Evolutionary conservation across 495 filamentous ascomycete genomes (phyloP).

Genomic region (Hypomontagnella submonticulosa): DNA sequence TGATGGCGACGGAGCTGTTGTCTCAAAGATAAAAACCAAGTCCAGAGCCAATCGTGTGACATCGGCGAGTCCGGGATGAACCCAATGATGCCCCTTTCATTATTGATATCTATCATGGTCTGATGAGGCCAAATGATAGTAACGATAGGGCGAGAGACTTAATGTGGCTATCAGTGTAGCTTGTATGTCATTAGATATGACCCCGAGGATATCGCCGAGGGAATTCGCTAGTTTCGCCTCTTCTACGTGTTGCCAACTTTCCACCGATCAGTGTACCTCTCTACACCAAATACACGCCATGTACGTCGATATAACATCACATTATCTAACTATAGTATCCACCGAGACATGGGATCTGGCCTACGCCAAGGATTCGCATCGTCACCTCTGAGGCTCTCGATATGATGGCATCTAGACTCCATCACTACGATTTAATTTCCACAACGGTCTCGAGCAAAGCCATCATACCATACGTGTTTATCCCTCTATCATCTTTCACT

Average conservation of each 20-base stretch:
- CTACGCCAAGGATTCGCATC: constrained; percentile 10
- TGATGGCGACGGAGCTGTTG: neutral
- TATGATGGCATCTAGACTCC: constrained; percentile 9
- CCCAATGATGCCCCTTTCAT: neutral
- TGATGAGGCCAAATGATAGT: neutral
- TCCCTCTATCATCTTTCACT: neutral
- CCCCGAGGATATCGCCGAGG: constrained; percentile 14
- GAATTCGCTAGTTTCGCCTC: constrained; percentile 7
- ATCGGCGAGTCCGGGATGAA: constrained; percentile 10
- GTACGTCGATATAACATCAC: neutral
- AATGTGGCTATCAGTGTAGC: constrained; percentile 1
- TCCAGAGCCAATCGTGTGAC: constrained; percentile 4
- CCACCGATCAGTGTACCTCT: constrained; percentile 2
- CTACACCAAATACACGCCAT: neutral
- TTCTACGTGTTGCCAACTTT: neutral
- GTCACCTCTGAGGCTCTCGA: constrained; percentile 21
- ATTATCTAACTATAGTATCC: constrained; percentile 4
- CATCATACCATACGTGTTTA: constrained; percentile 28
- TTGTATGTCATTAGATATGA: constrained; percentile 7
- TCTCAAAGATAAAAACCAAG: neutral
- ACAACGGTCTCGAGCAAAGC: constrained; percentile 19
- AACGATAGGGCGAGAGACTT: constrained; percentile 17
- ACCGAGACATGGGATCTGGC: constrained; percentile 6
- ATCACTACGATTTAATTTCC: constrained; percentile 8
- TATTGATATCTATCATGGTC: constrained; percentile 8